These are phyloP conservation scores for Silybum marianum DNA, from an alignment of 129 eudicot genomes.

Conservation along the genomic window DNA sequence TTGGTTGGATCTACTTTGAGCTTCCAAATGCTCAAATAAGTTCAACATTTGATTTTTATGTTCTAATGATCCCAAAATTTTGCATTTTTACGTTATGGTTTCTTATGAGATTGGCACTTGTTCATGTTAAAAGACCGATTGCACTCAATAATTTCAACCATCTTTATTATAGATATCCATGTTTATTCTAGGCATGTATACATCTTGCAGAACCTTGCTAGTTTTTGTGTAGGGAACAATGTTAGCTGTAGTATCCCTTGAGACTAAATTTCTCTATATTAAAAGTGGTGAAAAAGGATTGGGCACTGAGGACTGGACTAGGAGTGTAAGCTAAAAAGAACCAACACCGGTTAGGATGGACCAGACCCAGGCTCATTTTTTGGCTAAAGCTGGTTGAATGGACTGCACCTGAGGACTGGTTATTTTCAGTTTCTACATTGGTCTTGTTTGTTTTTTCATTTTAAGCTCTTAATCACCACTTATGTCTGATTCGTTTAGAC, in stretches of 20 bases:
- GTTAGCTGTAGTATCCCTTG: background rate
- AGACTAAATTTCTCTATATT: background rate
- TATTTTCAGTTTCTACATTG: background rate
- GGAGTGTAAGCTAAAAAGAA: background rate
- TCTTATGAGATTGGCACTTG: conserved; percentile 9
- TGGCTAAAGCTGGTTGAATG: background rate
- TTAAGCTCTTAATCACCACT: too few relatives aligned
- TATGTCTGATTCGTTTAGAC: too few relatives aligned
- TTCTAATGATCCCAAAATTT: background rate
- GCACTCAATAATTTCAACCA: background rate
- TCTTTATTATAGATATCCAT: background rate
- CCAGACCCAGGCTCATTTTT: background rate
- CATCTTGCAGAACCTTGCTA: background rate
- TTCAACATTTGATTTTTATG: background rate
- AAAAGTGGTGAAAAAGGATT: background rate
- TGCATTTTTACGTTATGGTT: background rate
- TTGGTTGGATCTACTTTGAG: background rate
- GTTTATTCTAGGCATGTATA: background rate
- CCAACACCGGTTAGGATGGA: background rate
- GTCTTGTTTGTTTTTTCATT: too few relatives aligned
- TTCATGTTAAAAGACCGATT: background rate
- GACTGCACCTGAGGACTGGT: background rate
- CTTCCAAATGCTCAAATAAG: background rate
- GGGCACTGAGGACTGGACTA: background rate
- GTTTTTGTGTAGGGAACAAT: background rate